Evolutionary conservation across 306 rosid species (phyloP).

Genomic region (Trifolium pratense): DNA sequence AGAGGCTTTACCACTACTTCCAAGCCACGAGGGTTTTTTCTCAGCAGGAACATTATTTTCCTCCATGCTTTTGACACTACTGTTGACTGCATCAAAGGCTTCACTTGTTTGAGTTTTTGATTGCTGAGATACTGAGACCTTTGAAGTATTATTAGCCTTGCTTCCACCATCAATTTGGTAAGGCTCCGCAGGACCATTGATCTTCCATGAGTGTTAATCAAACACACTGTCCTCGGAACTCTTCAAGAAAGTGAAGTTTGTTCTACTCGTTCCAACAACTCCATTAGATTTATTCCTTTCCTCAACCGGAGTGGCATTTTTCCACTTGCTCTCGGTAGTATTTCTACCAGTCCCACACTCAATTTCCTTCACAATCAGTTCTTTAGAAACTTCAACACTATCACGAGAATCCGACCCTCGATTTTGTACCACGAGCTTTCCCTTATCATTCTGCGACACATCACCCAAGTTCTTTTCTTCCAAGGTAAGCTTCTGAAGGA

Average conservation of each 20-base stretch:
- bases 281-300: constrained; percentile 67
- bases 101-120: constrained; percentile 52
- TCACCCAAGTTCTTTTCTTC: constrained; percentile 63
- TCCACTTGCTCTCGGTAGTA: constrained; percentile 72
- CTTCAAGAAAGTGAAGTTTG: constrained; percentile 64
- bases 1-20: constrained; percentile 62
- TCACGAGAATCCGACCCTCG: constrained; percentile 50
- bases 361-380: constrained; percentile 90
- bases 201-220: constrained; percentile 79
- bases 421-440: constrained; percentile 58
- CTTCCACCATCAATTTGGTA: constrained; percentile 56
- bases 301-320: constrained; percentile 57
- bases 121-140: constrained; percentile 53
- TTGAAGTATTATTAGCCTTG: constrained; percentile 43
- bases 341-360: constrained; percentile 78
- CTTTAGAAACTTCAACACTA: constrained; percentile 73
- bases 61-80: constrained; percentile 52
- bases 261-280: constrained; percentile 64
- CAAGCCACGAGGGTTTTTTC: constrained; percentile 65
- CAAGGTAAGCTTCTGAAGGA: constrained; percentile 70
- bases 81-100: constrained; percentile 50
- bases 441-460: constrained; percentile 57
- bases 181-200: constrained; percentile 62
- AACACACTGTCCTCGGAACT: constrained; percentile 68
- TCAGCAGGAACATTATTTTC: constrained; percentile 53